Percentiles rank a stretch among this genome's conserved stretches.
phyloP scores from a whole-genome alignment of 345 rosid species.

The Mangifera indica region DNA sequence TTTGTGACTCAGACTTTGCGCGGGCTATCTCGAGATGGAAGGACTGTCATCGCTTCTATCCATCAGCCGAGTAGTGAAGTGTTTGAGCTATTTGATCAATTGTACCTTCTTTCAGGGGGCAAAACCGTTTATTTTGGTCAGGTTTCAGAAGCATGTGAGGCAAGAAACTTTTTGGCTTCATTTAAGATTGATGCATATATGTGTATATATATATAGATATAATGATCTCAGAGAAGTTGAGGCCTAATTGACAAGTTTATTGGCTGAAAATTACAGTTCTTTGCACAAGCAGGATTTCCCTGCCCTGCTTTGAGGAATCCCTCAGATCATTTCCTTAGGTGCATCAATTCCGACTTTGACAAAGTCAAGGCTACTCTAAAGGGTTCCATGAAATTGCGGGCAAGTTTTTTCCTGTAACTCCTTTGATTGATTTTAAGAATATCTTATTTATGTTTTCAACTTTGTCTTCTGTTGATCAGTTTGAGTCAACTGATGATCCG shows the following conservation, averaged over 20 bases:
- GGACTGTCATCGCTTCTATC: conserved; percentile 92
- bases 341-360: conserved; percentile 90
- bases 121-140: conserved; percentile 90
- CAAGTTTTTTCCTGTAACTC: not conserved
- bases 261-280: conserved; percentile 52
- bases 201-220: not conserved
- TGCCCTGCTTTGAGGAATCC: conserved; percentile 95
- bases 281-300: conserved; percentile 94
- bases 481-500: conserved; percentile 70
- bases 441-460: not conserved
- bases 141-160: conserved; percentile 88
- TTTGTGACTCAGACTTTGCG: conserved; percentile 91
- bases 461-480: conserved; percentile 36
- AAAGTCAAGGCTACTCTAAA: conserved; percentile 90
- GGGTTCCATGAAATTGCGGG: conserved; percentile 91
- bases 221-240: not conserved
- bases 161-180: conserved; percentile 16
- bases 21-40: conserved; percentile 81
- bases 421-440: no score
- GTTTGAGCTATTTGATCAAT: conserved; percentile 82
- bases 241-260: not conserved
- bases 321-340: conserved; percentile 92
- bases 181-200: no score
- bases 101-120: conserved; percentile 88
- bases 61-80: conserved; percentile 98